Conservation (phyloP, 768 basidiomycete species). For the Termitomyces sp. region DNA sequence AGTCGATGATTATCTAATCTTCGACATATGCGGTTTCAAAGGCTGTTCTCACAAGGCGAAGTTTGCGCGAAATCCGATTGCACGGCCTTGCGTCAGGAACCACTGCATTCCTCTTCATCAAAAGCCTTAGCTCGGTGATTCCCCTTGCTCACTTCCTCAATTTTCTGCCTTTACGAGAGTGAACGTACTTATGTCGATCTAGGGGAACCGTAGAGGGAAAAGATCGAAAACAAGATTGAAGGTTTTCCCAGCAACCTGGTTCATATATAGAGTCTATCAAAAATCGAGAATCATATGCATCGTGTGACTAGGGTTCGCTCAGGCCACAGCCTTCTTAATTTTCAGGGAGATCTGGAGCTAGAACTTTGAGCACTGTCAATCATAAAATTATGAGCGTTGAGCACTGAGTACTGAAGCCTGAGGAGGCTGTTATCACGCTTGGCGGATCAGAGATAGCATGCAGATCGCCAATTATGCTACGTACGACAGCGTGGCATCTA, state of each 20-base stretch:
- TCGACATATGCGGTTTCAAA: neutral
- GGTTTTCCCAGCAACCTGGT: neutral
- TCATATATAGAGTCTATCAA: neutral
- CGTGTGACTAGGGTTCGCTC: neutral
- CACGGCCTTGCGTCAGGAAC: too few species aligned
- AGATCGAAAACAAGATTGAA: neutral
- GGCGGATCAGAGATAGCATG: too few species aligned
- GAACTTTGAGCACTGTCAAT: neutral
- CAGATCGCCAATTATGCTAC: too few species aligned
- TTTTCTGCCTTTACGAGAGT: too few species aligned
- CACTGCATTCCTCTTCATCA: too few species aligned
- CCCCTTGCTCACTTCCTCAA: too few species aligned
- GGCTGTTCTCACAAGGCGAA: neutral
- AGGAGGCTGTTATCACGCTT: too few species aligned
- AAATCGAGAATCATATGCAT: neutral
- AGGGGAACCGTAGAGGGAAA: too few species aligned
- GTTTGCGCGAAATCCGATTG: neutral
- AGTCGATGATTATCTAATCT: neutral
- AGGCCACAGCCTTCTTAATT: neutral
- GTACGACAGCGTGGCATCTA: too few species aligned
- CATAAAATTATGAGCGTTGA: neutral
- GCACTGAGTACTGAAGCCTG: too few species aligned
- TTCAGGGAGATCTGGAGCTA: neutral
- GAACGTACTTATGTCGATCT: too few species aligned
- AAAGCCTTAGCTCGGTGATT: too few species aligned